Conservation (phyloP, 2,329 filamentous ascomycete genomes). For the Penicillium brevicompactum region DNA sequence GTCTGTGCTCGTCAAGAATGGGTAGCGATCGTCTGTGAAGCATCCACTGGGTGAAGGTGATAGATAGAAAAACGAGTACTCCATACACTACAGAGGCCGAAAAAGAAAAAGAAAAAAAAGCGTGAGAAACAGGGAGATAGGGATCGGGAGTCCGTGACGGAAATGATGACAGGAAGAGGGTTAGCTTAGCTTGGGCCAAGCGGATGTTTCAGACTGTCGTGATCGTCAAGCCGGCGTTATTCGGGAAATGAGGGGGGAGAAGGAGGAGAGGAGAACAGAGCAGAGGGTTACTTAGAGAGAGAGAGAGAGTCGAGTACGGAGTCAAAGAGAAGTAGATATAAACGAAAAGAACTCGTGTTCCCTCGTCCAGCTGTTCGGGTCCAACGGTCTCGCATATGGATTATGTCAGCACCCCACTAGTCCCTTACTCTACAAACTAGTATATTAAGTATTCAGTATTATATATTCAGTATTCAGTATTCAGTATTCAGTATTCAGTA, state of each 20-base stretch:
- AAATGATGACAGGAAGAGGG: slow-evolving; percentile 1
- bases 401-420: neutral
- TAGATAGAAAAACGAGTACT: neutral
- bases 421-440: neutral
- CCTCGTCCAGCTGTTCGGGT: neutral
- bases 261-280: neutral
- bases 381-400: neutral
- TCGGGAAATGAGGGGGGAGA: neutral
- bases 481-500: neutral
- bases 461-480: too few relatives aligned
- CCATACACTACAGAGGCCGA: too few relatives aligned
- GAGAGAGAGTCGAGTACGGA: too few relatives aligned
- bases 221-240: neutral
- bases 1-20: neutral
- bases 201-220: slow-evolving; percentile 22
- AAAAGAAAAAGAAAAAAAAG: neutral
- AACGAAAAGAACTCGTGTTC: slow-evolving; percentile 5
- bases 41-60: neutral
- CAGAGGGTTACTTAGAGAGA: neutral
- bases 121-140: too few relatives aligned
- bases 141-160: neutral
- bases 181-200: slow-evolving; percentile 7
- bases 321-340: too few relatives aligned
- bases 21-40: neutral
- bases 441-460: neutral